These are phyloP conservation scores for Juglanconis oblonga DNA, from an alignment of 2,329 filamentous ascomycete species.

Conservation along the genomic window DNA sequence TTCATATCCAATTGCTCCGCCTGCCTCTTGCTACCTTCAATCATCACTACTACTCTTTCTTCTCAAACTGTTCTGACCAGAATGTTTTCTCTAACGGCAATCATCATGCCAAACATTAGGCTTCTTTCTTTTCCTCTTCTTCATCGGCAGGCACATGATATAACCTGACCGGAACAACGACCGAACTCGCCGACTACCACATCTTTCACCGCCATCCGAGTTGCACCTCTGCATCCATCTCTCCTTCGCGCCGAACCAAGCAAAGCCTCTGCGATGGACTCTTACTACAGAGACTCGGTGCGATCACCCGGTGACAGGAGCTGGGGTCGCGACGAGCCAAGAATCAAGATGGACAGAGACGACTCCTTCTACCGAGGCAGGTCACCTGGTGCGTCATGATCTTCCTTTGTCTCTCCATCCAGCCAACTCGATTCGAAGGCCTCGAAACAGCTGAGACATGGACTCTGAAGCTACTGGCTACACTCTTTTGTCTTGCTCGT, in stretches of 20 bases:
- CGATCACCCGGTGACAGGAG: slow-evolving; percentile 53
- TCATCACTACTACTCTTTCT: slow-evolving; percentile 12
- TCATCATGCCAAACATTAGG: slow-evolving; percentile 50
- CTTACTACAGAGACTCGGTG: slow-evolving; percentile 53
- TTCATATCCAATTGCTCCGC: slow-evolving; percentile 16
- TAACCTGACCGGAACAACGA: slow-evolving; percentile 27
- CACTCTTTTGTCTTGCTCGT: neutral
- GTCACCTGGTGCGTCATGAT: slow-evolving; percentile 62
- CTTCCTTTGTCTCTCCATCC: neutral
- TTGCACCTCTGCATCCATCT: neutral
- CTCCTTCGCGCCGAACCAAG: slow-evolving; percentile 11
- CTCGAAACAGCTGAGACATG: neutral
- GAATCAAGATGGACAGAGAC: slow-evolving; percentile 49
- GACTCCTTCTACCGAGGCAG: slow-evolving; percentile 65
- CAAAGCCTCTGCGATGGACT: slow-evolving; percentile 44
- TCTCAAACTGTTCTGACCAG: slow-evolving; percentile 28
- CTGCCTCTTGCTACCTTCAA: slow-evolving; percentile 10
- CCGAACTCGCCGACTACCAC: neutral
- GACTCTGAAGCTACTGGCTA: neutral
- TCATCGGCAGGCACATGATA: slow-evolving; percentile 20
- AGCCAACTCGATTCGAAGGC: neutral
- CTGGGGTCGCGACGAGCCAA: slow-evolving; percentile 53
- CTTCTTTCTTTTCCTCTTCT: slow-evolving; percentile 28
- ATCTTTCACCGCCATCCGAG: neutral
- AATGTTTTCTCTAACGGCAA: slow-evolving; percentile 56